phyloP scores from a whole-genome alignment of 1,284 basidiomycete genomes.

The Leccinum griseonigrum region DNA sequence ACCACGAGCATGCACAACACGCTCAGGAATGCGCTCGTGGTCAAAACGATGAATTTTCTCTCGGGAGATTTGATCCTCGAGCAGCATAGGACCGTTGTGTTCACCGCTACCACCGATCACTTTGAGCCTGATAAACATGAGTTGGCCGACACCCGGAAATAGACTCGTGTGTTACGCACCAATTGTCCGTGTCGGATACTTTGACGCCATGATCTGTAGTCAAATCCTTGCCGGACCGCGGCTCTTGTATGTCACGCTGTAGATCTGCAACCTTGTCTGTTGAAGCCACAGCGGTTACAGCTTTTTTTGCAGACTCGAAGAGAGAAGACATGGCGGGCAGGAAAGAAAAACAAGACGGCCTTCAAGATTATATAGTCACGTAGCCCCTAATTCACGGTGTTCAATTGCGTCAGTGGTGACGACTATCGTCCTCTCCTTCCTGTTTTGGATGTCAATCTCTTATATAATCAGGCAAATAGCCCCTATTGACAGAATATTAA shows the following conservation, averaged over 20 bases:
- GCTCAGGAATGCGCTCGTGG: constrained; percentile 85
- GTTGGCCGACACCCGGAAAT: constrained; percentile 7
- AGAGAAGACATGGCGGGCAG: constrained; percentile 22
- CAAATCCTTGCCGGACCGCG: constrained; percentile 37
- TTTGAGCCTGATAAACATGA: constrained; percentile 46
- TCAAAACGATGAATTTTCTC: constrained; percentile 79
- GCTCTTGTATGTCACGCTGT: constrained; percentile 41
- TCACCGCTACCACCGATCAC: constrained; percentile 40
- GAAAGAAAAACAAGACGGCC: not conserved
- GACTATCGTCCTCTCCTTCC: constrained; percentile 1
- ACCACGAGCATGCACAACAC: constrained; percentile 76
- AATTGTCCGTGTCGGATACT: constrained; percentile 61
- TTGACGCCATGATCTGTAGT: constrained; percentile 66
- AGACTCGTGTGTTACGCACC: constrained; percentile 39
- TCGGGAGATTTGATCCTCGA: constrained; percentile 67
- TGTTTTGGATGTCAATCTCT: not conserved
- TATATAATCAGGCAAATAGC: not conserved
- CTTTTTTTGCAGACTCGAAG: constrained; percentile 15
- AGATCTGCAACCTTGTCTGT: constrained; percentile 40
- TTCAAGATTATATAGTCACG: constrained; percentile 1
- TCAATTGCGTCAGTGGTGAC: constrained; percentile 28
- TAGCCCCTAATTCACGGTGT: constrained; percentile 9
- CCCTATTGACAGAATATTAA: not conserved
- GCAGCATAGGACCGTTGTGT: constrained; percentile 50
- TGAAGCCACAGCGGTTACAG: constrained; percentile 2